Percentiles rank a stretch among this genome's conserved stretches.
phyloP scores from a whole-genome alignment of 2,329 filamentous ascomycete species.

The Aspergillus texensis region DNA sequence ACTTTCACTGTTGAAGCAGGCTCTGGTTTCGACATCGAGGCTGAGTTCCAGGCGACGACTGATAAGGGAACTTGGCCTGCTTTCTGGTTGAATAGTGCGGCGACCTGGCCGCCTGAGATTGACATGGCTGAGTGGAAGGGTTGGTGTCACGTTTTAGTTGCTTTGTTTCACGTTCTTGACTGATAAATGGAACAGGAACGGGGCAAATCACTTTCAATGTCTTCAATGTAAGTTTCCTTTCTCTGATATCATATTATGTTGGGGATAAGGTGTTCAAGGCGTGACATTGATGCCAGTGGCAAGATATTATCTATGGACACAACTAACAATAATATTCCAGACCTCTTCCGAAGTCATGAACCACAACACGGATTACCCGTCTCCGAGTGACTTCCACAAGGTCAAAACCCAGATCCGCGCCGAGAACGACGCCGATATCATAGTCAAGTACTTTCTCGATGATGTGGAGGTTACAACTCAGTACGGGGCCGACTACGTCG shows the following conservation, averaged over 20 bases:
- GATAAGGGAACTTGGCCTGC: constrained; percentile 58
- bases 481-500: constrained; percentile 53
- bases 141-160: neutral
- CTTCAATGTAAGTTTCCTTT: constrained; percentile 19
- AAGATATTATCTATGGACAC: neutral
- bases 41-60: constrained; percentile 43
- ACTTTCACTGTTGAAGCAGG: constrained; percentile 42
- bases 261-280: too few species aligned
- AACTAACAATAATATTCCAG: neutral
- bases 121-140: constrained; percentile 66
- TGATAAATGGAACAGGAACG: constrained; percentile 20
- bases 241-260: neutral
- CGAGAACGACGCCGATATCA: constrained; percentile 54
- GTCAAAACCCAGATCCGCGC: constrained; percentile 57
- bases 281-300: too few species aligned
- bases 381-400: constrained; percentile 52
- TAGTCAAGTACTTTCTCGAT: constrained; percentile 60
- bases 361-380: constrained; percentile 53
- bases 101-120: constrained; percentile 62
- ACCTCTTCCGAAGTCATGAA: constrained; percentile 51
- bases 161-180: neutral
- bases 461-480: constrained; percentile 54
- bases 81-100: constrained; percentile 60
- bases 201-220: constrained; percentile 35
- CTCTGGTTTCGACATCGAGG: constrained; percentile 45